Base-by-base conservation (phyloP, 108 stramenopile genomes). In the Skeletonema potamos region DNA sequence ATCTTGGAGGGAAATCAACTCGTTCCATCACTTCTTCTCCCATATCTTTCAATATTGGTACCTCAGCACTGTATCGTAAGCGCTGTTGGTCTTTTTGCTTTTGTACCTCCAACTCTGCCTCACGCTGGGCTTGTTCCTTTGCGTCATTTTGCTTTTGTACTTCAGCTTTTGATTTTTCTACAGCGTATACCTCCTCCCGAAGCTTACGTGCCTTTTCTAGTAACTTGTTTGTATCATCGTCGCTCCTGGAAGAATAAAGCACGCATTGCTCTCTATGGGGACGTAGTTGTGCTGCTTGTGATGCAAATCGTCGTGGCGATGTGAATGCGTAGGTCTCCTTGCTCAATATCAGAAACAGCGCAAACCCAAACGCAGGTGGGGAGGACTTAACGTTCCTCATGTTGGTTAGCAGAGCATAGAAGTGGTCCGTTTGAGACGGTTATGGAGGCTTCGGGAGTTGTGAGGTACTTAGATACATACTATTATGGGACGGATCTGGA, bases 1-100 rank as follows among this genome's bases (percentile, higher is more conserved):
- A 43, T 65, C 88, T 79, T 3, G 88, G 92, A 48, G 82, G 63
- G 75, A 93, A 93, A 64, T 89, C 82, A 22, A 84, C 75, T 37
- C 82, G 72, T 71, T 93, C 92, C 65, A 86, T 73, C 11, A 85
- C 82, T 10, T 77, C 83, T 4, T 66, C 68, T 13, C 92, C 92
- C 72, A 91, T 87, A 39, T 84, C 82, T 66, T 93, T 93, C 36
- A 91, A 68, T 66, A 93, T 93, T 55, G 92, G 92, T 18, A 93
- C 82, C 26, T 69, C 79, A 2, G 83, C 90, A 58, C 85, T 87
- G 58, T 91, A 89, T 24, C 84, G 72, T 46, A 59, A 32, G n/a
- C 68, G 58, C 33, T 15, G 32, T 11, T 74, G 24, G 27, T 82
- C 73, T 27, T 79, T 84, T 62, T 67, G 48, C 30, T 77, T 46